Evolutionary conservation across 2,329 filamentous ascomycete genomes (phyloP), one percentile per base, ranked within the genome.

Genomic region (Talaromyces sp.): DNA sequence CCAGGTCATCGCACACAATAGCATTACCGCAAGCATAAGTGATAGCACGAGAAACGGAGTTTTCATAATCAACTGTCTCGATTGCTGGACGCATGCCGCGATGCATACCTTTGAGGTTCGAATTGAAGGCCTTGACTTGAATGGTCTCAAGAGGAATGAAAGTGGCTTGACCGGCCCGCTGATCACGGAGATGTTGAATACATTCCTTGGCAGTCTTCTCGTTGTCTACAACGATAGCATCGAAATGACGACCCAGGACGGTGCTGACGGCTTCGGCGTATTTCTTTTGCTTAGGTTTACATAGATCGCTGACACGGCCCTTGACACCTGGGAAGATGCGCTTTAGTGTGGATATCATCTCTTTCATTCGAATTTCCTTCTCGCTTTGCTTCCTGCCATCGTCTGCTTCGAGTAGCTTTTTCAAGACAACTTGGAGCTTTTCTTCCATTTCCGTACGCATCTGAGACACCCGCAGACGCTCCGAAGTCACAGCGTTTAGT

Each of bases 61-160:
- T 85, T 71, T 98, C 95, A 73, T 95, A 99, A 73, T 97, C 93
- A 71, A 99, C 94, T 0, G 93, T 96, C 76, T 99, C 95, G 68
- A 99, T 96, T 0, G 94, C 96, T 65, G 97, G 85, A 8, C 94
- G 88, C 77, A 89, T 88, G 54, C 91, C 92, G 45, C 91, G 90
- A 63, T 91, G 86, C 76, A 97, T 90, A 33, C 93, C 92, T 79
- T 97, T 97, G 69, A 99, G 83, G 66, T 92, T 93, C 5, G 92
- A 91, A 75, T 96, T 96, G 66, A 95, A 87, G 11, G 92, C 89
- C 75, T 92, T 93, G 74, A 97, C 93, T 73, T 98, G 96, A 76
- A 99, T 97, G 61, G 96, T 97, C 81, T 99, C 95, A 19, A 99
- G 84, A 0, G 95, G 95, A 68, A 98, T 93, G 77, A 99, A 98